These are phyloP conservation scores for Ciborinia camelliae DNA, from an alignment of 2,329 filamentous ascomycete species.

Conservation along the genomic window DNA sequence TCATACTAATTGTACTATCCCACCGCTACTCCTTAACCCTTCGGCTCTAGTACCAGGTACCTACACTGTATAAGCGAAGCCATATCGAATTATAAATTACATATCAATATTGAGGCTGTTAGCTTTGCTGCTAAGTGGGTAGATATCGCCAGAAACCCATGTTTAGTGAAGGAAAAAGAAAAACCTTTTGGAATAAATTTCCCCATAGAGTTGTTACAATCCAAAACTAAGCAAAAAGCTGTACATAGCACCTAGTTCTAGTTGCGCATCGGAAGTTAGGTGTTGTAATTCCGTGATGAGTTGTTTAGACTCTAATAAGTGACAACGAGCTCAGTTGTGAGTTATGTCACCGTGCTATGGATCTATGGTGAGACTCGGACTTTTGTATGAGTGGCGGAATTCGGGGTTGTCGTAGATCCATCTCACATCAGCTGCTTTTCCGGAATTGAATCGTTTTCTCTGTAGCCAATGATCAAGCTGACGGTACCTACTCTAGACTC, in stretches of 20 bases:
- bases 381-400: background rate
- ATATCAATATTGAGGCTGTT: slow-evolving; percentile 11
- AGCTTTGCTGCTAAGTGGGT: slow-evolving; percentile 7
- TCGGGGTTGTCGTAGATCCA: background rate
- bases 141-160: background rate
- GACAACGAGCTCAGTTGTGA: background rate
- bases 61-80: background rate
- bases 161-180: background rate
- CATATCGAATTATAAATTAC: background rate
- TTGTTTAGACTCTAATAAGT: background rate
- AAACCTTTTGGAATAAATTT: background rate
- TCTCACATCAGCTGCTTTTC: background rate
- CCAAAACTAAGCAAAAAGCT: background rate
- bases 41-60: background rate
- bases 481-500: background rate
- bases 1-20: background rate
- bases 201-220: background rate
- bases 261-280: background rate
- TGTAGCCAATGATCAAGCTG: background rate
- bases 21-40: slow-evolving; percentile 3
- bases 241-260: background rate
- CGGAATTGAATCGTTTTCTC: background rate
- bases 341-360: background rate
- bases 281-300: slow-evolving; percentile 8
- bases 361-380: background rate